Conservation (phyloP, 2,329 filamentous ascomycete genomes). For the Fusarium keratoplasticum region DNA sequence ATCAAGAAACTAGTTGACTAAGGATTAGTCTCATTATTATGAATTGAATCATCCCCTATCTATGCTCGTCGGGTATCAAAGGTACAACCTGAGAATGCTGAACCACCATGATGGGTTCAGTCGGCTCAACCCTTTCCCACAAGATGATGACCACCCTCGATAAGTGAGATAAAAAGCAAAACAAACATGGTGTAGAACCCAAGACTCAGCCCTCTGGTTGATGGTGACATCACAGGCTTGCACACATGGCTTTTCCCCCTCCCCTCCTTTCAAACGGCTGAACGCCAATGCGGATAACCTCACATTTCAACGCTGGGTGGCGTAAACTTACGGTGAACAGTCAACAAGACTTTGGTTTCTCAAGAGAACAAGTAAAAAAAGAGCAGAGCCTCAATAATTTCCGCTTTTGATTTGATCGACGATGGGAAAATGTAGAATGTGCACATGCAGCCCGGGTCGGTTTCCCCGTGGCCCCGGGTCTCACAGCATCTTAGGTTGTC, state of each 20-base stretch:
- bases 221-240: conserved; percentile 1
- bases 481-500: not conserved
- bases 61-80: conserved; percentile 3
- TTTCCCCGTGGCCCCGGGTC: not conserved
- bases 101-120: not conserved
- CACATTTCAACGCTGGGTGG: not conserved
- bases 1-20: not conserved
- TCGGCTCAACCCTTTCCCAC: not conserved
- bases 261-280: not conserved
- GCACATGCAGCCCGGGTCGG: not conserved
- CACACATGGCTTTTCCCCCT: not conserved
- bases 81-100: not conserved
- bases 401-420: not conserved
- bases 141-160: not conserved
- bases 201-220: not conserved
- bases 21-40: not conserved
- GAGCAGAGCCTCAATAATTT: not conserved
- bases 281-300: not conserved
- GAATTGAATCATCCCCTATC: not conserved
- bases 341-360: not conserved
- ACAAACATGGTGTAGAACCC: not conserved
- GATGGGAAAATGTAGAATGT: not conserved
- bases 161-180: not conserved
- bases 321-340: not conserved
- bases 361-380: not conserved